Percentiles rank a stretch among this genome's conserved stretches.
Evolutionary conservation across 495 filamentous ascomycete genomes (phyloP).

Genomic region (Xylaria intraflava): DNA sequence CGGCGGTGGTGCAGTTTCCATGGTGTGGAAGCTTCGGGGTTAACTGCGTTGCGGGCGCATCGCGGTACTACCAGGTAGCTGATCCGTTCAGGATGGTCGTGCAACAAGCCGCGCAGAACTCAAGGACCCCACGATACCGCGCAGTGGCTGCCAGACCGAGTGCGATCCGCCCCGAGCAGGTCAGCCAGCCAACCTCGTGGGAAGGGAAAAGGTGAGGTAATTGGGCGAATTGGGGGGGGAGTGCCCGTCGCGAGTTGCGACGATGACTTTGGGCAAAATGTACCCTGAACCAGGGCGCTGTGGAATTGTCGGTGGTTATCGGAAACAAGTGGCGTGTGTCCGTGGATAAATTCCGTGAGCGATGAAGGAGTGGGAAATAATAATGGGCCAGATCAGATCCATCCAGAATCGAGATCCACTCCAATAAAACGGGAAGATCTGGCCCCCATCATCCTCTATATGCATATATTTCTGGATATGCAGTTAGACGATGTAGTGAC

Average conservation of each 20-base stretch:
- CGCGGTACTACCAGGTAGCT: background rate
- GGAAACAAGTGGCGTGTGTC: constrained; percentile 26
- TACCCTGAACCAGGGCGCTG: constrained; percentile 8
- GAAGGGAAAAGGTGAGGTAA: background rate
- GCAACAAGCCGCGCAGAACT: background rate
- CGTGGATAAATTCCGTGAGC: constrained; percentile 18
- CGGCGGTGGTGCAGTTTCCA: constrained; percentile 6
- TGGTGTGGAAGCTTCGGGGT: constrained; percentile 12
- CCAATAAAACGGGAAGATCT: background rate
- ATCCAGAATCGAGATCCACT: constrained; percentile 1
- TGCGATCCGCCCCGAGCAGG: background rate
- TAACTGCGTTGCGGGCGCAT: constrained; percentile 4
- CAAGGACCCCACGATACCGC: background rate
- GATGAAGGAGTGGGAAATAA: constrained; percentile 4
- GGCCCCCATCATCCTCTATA: background rate
- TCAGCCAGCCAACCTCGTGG: background rate
- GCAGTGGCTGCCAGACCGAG: constrained; percentile 2
- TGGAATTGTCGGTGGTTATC: constrained; percentile 17
- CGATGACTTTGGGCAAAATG: constrained; percentile 5
- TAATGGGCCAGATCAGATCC: background rate
- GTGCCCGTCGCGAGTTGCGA: too few relatives aligned
- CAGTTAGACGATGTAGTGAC: background rate
- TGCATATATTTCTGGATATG: too few relatives aligned
- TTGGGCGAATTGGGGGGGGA: constrained; percentile 6
- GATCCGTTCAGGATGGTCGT: background rate